phyloP scores from a whole-genome alignment of 2,329 filamentous ascomycete genomes.

The Aspergillus felis region DNA sequence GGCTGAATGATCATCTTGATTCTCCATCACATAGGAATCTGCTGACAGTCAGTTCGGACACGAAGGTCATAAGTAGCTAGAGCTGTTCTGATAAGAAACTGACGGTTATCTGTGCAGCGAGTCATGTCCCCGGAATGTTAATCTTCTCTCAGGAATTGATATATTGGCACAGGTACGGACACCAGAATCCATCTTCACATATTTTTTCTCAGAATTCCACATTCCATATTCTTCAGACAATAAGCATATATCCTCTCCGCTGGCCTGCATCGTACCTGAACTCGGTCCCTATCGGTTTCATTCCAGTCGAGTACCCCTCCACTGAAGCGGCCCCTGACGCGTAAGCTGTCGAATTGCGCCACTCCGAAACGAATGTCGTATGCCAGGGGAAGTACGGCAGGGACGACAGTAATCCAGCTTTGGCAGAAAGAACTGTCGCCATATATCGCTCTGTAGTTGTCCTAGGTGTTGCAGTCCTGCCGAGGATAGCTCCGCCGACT shows the following conservation, averaged over 20 bases:
- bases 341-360: background rate
- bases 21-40: background rate
- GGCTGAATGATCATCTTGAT: background rate
- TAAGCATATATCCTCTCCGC: background rate
- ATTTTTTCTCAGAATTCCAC: too few relatives aligned
- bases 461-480: background rate
- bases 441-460: background rate
- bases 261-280: background rate
- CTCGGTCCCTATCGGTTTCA: background rate
- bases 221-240: background rate
- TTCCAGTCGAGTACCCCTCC: background rate
- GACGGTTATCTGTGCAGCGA: background rate
- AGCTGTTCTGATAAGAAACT: background rate
- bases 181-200: too few relatives aligned
- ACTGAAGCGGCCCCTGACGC: background rate
- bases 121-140: too few relatives aligned
- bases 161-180: background rate
- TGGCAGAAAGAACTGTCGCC: too few relatives aligned
- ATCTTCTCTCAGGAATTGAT: too few relatives aligned
- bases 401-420: too few relatives aligned
- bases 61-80: background rate
- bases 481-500: background rate
- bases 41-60: background rate
- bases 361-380: background rate
- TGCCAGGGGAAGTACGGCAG: too few relatives aligned